Evolutionary conservation across 345 rosid species (phyloP), one percentile per base, ranked within the genome.

Genomic region (Eucalyptus cladocalyx): DNA sequence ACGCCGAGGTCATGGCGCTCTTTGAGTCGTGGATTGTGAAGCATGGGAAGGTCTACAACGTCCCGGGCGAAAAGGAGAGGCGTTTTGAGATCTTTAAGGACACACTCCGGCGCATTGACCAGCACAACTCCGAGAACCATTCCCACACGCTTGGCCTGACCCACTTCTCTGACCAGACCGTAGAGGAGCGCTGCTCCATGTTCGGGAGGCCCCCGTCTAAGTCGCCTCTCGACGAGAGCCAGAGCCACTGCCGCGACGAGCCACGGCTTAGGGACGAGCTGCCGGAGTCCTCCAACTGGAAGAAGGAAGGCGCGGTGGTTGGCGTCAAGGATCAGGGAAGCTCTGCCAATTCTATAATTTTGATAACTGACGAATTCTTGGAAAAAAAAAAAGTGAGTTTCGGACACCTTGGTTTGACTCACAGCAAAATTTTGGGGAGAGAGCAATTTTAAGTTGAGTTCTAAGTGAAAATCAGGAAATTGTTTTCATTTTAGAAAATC

Each of bases 1-100:
- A 97, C 26, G 94, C 90, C 8, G 99, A 97, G 93, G 94, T 94
- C 32, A 92, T 92, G 93, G 93, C 91, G 54, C 90, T 97, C 49
- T 96, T 93, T 92, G 95, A 96, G 90, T 91, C 92, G 86, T 96
- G 99, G 99, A 92, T 94, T 76, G 93, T 88, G 7, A 91, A 94
- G 93, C 95, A 97, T 76, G 95, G 96, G 28, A 97, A 97, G 91
- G 90, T 67, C 53, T 93, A 94, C 92, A 95, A 93, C 92, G 95
- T 90, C 51, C 88, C 95, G 86, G 94, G 93, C 15, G 98, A 93
- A 92, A 97, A 95, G 91, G 97, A 96, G 65, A 90, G 87, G 90
- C 93, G 98, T 88, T 97, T 97, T 86, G 92, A 93, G 95, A 94
- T 95, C 88, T 97, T 97, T 65, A 97, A 97, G 91, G 98, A 94